These are phyloP conservation scores for Zhuliangozyma parablackwelliae DNA, from an alignment of 1,139 yeast genomes.

Conservation along the genomic window DNA sequence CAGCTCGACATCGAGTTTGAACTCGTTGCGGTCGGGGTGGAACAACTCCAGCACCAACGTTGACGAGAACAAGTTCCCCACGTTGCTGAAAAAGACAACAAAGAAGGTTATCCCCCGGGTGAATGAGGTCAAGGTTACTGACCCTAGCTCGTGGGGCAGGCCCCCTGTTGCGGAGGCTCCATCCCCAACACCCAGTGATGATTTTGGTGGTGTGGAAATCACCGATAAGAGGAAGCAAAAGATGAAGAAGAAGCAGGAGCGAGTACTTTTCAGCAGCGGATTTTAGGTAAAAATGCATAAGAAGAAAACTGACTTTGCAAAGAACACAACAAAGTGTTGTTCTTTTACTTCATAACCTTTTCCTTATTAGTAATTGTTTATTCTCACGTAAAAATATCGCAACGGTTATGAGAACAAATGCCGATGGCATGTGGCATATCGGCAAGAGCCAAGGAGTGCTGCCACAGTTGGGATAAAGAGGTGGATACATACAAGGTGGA, in stretches of 20 bases:
- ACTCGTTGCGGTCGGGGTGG: slow-evolving; percentile 4
- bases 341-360: no score
- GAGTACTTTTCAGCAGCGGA: slow-evolving; percentile 6
- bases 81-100: slow-evolving; percentile 31
- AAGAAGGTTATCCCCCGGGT: slow-evolving; percentile 39
- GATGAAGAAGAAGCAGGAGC: slow-evolving; percentile 25
- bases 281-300: no score
- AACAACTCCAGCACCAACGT: slow-evolving; percentile 7
- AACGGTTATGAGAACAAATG: no score
- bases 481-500: no score
- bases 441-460: no score
- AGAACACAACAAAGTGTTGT: no score
- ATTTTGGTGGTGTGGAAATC: slow-evolving; percentile 10
- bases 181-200: slow-evolving; percentile 5
- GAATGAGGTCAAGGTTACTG: slow-evolving; percentile 25
- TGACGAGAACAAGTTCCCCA: slow-evolving; percentile 32
- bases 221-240: slow-evolving; percentile 27
- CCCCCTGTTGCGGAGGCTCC: slow-evolving; percentile 2
- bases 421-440: no score
- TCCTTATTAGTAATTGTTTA: no score
- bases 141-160: slow-evolving; percentile 24
- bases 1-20: slow-evolving; percentile 6
- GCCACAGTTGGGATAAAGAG: no score
- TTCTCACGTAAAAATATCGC: no score
- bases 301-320: no score